These are phyloP conservation scores for Oropetium thomaeum DNA, from an alignment of 176 grass and related monocot genomes.

Conservation along the genomic window DNA sequence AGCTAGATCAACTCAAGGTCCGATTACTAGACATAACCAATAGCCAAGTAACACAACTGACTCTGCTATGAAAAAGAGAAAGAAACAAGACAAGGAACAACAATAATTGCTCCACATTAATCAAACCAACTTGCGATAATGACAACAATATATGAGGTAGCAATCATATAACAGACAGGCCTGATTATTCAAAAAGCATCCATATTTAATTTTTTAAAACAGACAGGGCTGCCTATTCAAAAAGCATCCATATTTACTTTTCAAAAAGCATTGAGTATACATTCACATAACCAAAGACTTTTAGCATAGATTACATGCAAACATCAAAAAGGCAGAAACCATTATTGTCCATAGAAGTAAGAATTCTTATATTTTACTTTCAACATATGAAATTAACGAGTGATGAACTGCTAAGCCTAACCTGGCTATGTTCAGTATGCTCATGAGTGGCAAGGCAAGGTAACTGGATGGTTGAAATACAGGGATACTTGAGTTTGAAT, in stretches of 20 bases:
- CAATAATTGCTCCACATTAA: not conserved
- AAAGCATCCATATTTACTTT: constrained; percentile 30
- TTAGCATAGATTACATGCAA: constrained; percentile 13
- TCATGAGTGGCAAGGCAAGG: constrained; percentile 88
- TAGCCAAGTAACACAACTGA: not conserved
- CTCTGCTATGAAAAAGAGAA: constrained; percentile 7
- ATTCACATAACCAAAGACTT: constrained; percentile 25
- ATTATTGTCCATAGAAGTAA: constrained; percentile 34
- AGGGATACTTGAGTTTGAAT: constrained; percentile 64
- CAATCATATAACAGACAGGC: not conserved
- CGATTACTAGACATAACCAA: not conserved
- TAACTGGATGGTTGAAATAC: constrained; percentile 76
- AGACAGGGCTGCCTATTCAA: not conserved
- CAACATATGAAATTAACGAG: constrained; percentile 9
- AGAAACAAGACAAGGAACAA: not conserved
- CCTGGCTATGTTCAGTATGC: constrained; percentile 99
- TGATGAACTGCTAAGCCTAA: constrained; percentile 35
- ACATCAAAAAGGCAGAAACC: constrained; percentile 15
- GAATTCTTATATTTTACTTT: constrained; percentile 17
- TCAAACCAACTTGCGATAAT: not conserved
- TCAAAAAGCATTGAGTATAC: constrained; percentile 27
- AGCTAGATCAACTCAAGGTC: constrained; percentile 1
- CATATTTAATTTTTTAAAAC: constrained; percentile 17
- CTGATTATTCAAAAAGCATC: no score
- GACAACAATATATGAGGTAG: constrained; percentile 8